phyloP scores from a whole-genome alignment of 805 yeast genomes.

The Starmerella khaoyaiensis region DNA sequence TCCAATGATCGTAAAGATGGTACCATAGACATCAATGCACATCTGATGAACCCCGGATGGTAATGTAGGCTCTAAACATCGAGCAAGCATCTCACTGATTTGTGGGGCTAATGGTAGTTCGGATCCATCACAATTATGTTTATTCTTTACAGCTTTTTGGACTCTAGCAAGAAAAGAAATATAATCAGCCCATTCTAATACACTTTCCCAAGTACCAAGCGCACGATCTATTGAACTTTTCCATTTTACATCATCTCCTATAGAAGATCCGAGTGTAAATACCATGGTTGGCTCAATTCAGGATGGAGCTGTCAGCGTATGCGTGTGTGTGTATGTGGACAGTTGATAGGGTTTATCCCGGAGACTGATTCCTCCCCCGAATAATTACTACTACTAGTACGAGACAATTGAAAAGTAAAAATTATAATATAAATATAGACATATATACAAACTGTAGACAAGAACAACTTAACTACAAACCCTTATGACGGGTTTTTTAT shows the following conservation, averaged over 20 bases:
- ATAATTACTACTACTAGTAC: no score
- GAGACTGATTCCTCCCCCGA: no score
- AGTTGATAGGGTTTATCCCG: no score
- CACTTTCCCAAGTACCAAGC: constrained; percentile 58
- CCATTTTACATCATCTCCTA: constrained; percentile 22
- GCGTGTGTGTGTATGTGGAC: no score
- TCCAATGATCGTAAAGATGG: constrained; percentile 54
- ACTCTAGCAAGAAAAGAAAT: constrained; percentile 76
- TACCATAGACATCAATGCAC: constrained; percentile 62
- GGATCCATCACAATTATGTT: constrained; percentile 15
- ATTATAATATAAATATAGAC: neutral
- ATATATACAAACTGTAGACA: neutral
- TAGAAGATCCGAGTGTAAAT: constrained; percentile 16
- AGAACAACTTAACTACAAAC: neutral
- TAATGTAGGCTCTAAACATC: constrained; percentile 63
- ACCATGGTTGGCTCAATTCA: constrained; percentile 12
- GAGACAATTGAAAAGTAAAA: no score
- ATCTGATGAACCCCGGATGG: constrained; percentile 96
- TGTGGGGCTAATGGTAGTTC: constrained; percentile 52
- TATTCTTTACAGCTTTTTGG: constrained; percentile 50
- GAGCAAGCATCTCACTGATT: constrained; percentile 59
- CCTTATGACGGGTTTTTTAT: neutral
- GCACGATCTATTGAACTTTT: constrained; percentile 51
- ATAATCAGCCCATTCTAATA: constrained; percentile 97
- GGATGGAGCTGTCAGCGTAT: no score